A percentile compares a stretch with the other conserved stretches of the same genome.
phyloP scores from a whole-genome alignment of 2,329 filamentous ascomycete genomes.

The Aureobasidium sp. region DNA sequence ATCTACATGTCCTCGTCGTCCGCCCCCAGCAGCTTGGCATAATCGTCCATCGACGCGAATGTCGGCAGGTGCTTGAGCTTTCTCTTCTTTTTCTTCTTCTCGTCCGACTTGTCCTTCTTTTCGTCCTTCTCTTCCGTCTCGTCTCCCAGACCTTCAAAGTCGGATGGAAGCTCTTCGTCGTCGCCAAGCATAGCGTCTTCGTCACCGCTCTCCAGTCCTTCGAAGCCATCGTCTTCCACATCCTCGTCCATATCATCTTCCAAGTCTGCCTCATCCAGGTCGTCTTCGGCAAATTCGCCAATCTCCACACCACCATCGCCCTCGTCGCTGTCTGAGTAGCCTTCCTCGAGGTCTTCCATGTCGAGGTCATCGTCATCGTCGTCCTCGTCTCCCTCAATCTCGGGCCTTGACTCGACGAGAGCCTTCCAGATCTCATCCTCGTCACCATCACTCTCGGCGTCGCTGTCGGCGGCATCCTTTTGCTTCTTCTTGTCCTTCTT shows the following conservation, averaged over 20 bases:
- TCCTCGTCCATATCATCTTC: constrained; percentile 49
- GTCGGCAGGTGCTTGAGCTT: constrained; percentile 84
- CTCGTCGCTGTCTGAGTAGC: constrained; percentile 32
- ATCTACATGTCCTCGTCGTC: constrained; percentile 15
- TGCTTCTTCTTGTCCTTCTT: constrained; percentile 52
- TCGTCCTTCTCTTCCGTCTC: constrained; percentile 38
- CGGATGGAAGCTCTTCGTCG: constrained; percentile 48
- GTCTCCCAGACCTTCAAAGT: constrained; percentile 44
- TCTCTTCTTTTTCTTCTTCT: constrained; percentile 61
- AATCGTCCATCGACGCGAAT: constrained; percentile 91
- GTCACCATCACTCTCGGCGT: constrained; percentile 36
- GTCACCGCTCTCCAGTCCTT: constrained; percentile 35
- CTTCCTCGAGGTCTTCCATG: constrained; percentile 38
- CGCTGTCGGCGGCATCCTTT: constrained; percentile 33
- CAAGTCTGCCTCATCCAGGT: constrained; percentile 37
- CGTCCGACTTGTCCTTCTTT: constrained; percentile 33
- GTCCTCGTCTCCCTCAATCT: constrained; percentile 60
- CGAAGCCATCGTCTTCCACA: constrained; percentile 47
- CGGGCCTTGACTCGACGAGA: constrained; percentile 71
- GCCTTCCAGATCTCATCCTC: constrained; percentile 85
- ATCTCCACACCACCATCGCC: constrained; percentile 35
- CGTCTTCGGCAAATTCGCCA: constrained; percentile 59
- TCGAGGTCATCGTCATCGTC: constrained; percentile 56
- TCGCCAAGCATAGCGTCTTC: constrained; percentile 38
- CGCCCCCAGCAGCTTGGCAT: constrained; percentile 55